These are phyloP conservation scores for Dictyostelium capitatum DNA, from an alignment of 78 protist species.

Conservation along the genomic window DNA sequence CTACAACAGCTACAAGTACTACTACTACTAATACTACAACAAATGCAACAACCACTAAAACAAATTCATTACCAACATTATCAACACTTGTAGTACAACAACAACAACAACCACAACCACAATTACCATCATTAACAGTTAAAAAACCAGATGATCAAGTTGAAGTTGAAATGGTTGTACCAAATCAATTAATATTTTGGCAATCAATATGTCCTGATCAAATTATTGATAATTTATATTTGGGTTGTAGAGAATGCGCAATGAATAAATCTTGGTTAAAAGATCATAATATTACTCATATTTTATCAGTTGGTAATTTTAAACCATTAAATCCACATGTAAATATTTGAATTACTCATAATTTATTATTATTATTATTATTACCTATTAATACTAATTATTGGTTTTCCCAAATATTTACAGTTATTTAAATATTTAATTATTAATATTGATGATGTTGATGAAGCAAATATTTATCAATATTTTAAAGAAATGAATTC, in stretches of 20 bases:
- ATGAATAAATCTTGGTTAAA: slow-evolving; percentile 35
- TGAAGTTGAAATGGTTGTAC: not conserved
- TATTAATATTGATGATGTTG: slow-evolving; percentile 70
- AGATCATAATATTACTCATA: slow-evolving; percentile 70
- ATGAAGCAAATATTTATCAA: slow-evolving; percentile 27
- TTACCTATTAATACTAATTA: not conserved
- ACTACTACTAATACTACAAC: not conserved
- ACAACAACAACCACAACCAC: not conserved
- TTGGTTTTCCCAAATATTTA: not conserved
- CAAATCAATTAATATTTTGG: slow-evolving; percentile 34
- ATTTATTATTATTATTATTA: not conserved
- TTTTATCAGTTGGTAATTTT: slow-evolving; percentile 54
- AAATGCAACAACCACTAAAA: not conserved
- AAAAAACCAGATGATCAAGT: not conserved
- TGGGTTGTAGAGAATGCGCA: slow-evolving; percentile 72
- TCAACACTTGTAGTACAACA: not conserved
- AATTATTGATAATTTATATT: slow-evolving; percentile 55
- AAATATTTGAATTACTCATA: not conserved
- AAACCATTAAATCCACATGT: slow-evolving; percentile 67
- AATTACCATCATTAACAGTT: not conserved
- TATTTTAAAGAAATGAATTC: slow-evolving; percentile 52
- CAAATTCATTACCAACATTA: not conserved
- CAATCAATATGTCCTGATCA: slow-evolving; percentile 45
- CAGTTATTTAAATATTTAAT: slow-evolving; percentile 56
- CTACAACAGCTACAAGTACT: not conserved